Conservation (phyloP, 345 rosid species). For the Hirschfeldia incana region DNA sequence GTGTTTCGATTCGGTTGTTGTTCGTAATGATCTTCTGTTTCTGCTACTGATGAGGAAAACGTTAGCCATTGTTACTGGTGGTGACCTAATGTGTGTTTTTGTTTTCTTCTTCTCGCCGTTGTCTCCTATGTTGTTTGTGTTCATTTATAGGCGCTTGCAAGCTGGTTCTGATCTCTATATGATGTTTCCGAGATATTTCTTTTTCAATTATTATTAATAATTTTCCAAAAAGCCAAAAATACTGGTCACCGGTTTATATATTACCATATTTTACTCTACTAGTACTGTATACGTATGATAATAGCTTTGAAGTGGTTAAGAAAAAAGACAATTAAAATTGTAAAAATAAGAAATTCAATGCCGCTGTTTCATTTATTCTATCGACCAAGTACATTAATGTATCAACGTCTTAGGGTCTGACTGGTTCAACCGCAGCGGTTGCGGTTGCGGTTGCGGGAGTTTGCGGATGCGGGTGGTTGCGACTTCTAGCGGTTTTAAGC, state of each 20-base stretch:
- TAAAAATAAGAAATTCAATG: not conserved
- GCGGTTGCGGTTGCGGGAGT: too few relatives aligned
- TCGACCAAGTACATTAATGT: conserved; percentile 13
- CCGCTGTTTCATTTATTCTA: not conserved
- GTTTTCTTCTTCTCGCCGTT: not conserved
- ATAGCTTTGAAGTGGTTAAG: conserved; percentile 5
- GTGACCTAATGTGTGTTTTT: conserved; percentile 15
- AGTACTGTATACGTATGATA: not conserved
- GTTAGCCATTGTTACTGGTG: conserved; percentile 29
- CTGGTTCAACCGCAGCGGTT: too few relatives aligned
- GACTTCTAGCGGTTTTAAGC: too few relatives aligned
- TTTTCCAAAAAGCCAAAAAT: not conserved
- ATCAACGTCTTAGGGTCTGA: too few relatives aligned
- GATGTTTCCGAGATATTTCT: conserved; percentile 38
- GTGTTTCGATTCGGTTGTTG: conserved; percentile 29
- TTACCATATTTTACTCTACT: not conserved
- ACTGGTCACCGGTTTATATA: not conserved
- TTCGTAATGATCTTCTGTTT: conserved; percentile 34
- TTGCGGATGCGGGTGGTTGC: too few relatives aligned
- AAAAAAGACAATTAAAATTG: conserved; percentile 11
- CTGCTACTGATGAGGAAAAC: conserved; percentile 33
- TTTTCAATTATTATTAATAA: not conserved
- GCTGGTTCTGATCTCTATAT: conserved; percentile 25
- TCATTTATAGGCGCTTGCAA: conserved; percentile 32
- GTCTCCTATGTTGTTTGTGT: conserved; percentile 18